Percentiles rank a stretch among this genome's conserved stretches.
These are phyloP conservation scores for Paspalum vaginatum DNA, from an alignment of 176 grass and related monocot genomes.

Conservation along the genomic window DNA sequence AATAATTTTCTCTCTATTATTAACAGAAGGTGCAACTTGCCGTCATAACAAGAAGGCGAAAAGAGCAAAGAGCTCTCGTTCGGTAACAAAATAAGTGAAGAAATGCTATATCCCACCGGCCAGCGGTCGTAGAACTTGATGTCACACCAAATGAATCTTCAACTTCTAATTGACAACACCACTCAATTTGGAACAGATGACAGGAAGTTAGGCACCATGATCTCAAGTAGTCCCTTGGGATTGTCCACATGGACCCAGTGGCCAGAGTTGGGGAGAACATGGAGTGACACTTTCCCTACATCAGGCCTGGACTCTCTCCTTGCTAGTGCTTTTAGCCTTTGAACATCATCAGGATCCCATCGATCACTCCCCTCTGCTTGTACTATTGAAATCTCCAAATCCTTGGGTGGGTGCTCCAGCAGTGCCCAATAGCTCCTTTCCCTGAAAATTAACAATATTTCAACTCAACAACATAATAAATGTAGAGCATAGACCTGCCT, in stretches of 20 bases:
- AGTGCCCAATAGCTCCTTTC: conserved; percentile 78
- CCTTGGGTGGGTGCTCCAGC: conserved; percentile 78
- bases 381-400: conserved; percentile 75
- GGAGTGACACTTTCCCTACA: conserved; percentile 63
- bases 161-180: conserved; percentile 9
- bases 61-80: not conserved
- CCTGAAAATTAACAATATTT: conserved; percentile 43
- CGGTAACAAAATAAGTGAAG: not conserved
- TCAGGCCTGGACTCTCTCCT: conserved; percentile 46
- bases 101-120: not conserved
- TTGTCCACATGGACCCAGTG: conserved; percentile 99
- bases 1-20: not conserved
- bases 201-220: conserved; percentile 74
- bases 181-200: conserved; percentile 35
- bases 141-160: not conserved
- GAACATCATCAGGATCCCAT: conserved; percentile 71
- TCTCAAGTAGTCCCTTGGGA: conserved; percentile 83
- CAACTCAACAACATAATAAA: conserved; percentile 1
- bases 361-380: conserved; percentile 89
- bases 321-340: conserved; percentile 67
- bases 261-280: conserved; percentile 80
- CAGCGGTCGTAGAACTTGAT: not conserved
- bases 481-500: not conserved
- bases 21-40: not conserved
- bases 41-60: not conserved